These are phyloP conservation scores for Aegilops tauschii DNA, from an alignment of 176 grass and related monocot species.

Conservation along the genomic window DNA sequence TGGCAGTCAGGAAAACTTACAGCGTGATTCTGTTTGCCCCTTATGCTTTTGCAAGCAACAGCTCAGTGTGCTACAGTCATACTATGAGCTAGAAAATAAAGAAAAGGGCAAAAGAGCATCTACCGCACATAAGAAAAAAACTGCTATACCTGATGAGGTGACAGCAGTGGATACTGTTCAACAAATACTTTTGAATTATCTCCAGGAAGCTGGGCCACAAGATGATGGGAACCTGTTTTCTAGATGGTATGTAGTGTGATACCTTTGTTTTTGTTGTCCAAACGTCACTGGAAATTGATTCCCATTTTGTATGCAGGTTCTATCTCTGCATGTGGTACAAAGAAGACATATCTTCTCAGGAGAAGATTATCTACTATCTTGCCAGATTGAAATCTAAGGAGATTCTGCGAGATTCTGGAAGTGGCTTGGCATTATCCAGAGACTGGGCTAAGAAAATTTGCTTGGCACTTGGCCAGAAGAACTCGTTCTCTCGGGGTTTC, in stretches of 20 bases:
- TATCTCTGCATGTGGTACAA: slow-evolving; percentile 98
- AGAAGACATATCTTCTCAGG: slow-evolving; percentile 74
- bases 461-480: slow-evolving; percentile 83
- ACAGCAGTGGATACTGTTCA: slow-evolving; percentile 63
- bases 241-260: slow-evolving; percentile 65
- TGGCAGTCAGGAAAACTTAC: slow-evolving; percentile 65
- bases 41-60: slow-evolving; percentile 90
- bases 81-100: slow-evolving; percentile 67
- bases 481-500: slow-evolving; percentile 90
- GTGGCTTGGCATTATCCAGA: slow-evolving; percentile 69
- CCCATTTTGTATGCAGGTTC: slow-evolving; percentile 60
- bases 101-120: slow-evolving; percentile 59
- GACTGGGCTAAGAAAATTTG: slow-evolving; percentile 96
- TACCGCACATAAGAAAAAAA: slow-evolving; percentile 43
- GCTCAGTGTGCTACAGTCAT: slow-evolving; percentile 69
- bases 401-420: slow-evolving; percentile 79
- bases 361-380: slow-evolving; percentile 84
- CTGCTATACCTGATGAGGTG: slow-evolving; percentile 44
- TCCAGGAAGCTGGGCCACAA: slow-evolving; percentile 77
- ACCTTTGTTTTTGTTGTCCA: slow-evolving; percentile 29
- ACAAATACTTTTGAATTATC: slow-evolving; percentile 89
- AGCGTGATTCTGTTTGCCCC: slow-evolving; percentile 62
- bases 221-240: slow-evolving; percentile 88
- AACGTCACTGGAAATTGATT: slow-evolving; percentile 9
- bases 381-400: slow-evolving; percentile 94